Evolutionary conservation across 371 early-diverging fungal species (phyloP).

Genomic region (Zancudomyces culisetae): DNA sequence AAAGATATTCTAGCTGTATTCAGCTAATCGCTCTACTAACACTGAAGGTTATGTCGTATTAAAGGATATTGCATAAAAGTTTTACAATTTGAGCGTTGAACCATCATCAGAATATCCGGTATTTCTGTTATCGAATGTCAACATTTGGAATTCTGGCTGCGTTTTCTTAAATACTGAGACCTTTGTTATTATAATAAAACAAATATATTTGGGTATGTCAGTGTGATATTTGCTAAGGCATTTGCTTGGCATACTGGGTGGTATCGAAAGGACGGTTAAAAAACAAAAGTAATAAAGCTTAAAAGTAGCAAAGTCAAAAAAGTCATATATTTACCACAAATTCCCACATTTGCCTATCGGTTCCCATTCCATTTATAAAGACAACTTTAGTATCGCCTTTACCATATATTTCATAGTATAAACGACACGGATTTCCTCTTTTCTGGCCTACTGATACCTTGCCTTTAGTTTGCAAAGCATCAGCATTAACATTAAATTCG

Average conservation of each 20-base stretch:
- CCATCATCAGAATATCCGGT: conserved; percentile 26
- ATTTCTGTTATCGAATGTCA: conserved; percentile 59
- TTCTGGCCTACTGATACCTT: background rate
- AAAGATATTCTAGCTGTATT: too few species aligned
- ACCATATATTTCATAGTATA: conserved; percentile 52
- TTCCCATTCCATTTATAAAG: conserved; percentile 30
- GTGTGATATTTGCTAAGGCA: too few species aligned
- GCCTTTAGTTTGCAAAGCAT: background rate
- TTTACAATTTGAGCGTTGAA: background rate
- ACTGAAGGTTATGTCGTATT: too few species aligned
- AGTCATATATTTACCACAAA: conserved; percentile 2
- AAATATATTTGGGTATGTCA: too few species aligned
- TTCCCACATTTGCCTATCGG: conserved; percentile 20
- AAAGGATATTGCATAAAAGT: too few species aligned
- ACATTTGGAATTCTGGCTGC: conserved; percentile 34
- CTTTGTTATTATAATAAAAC: too few species aligned
- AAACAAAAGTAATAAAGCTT: too few species aligned
- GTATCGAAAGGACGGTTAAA: too few species aligned
- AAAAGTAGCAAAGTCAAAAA: too few species aligned
- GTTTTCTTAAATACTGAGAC: too few species aligned
- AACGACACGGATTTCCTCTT: background rate
- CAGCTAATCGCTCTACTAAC: too few species aligned
- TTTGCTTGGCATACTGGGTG: too few species aligned
- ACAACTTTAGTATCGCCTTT: conserved; percentile 33
- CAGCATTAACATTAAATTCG: background rate